Percentiles rank a stretch among this genome's conserved stretches.
Conservation (phyloP, 345 rosid genomes). For the Diplotaxis tenuifolia region DNA sequence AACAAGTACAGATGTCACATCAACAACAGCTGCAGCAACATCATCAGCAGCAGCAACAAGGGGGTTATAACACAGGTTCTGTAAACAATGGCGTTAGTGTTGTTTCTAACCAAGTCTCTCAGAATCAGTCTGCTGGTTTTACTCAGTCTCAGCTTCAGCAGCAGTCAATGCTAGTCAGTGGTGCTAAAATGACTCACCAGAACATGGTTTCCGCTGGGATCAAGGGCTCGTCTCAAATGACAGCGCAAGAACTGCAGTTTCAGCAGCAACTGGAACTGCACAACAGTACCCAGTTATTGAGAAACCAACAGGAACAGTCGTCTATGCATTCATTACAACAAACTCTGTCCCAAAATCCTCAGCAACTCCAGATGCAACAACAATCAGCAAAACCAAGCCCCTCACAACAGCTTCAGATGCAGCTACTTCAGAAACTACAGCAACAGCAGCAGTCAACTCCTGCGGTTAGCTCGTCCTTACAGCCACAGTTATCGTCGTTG, state of each 20-base stretch:
- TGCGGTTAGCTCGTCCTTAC: constrained; percentile 54
- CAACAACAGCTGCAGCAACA: constrained; percentile 48
- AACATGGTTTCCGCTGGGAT: constrained; percentile 39
- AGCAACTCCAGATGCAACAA: constrained; percentile 56
- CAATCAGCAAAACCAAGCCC: constrained; percentile 59
- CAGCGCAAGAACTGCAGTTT: constrained; percentile 61
- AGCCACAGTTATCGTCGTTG: constrained; percentile 52
- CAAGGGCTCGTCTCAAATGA: constrained; percentile 55
- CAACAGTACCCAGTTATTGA: constrained; percentile 51
- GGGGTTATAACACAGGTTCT: constrained; percentile 34
- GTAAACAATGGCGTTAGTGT: constrained; percentile 44
- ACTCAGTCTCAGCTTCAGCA: constrained; percentile 47
- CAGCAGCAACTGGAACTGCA: constrained; percentile 63
- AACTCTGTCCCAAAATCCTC: constrained; percentile 54
- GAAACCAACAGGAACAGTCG: constrained; percentile 53
- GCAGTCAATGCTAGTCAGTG: constrained; percentile 47
- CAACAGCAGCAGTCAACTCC: constrained; percentile 50
- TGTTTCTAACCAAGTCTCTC: constrained; percentile 47
- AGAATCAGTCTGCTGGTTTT: constrained; percentile 33
- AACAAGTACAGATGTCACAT: constrained; percentile 40
- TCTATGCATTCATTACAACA: constrained; percentile 43
- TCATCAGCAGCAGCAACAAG: constrained; percentile 40
- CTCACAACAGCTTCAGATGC: constrained; percentile 81
- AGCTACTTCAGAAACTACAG: constrained; percentile 70
- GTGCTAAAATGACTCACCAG: constrained; percentile 44